Base-by-base conservation (phyloP, 1,284 basidiomycete species). In the Tilletia walkeri region DNA sequence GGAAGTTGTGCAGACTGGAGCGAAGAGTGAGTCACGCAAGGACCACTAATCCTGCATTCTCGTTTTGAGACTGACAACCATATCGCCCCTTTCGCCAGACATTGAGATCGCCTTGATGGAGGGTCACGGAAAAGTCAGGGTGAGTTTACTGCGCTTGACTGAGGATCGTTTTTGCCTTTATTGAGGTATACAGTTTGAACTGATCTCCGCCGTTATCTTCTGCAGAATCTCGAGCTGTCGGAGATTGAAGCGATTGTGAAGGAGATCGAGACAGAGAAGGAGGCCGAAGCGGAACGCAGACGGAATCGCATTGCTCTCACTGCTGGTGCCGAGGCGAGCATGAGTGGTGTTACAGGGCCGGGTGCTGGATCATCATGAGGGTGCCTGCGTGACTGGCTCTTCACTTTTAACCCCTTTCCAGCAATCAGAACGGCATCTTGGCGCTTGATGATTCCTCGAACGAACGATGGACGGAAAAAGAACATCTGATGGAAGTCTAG, bases 1-100 rank as follows among this genome's bases (percentile, higher is more conserved):
- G 36, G 96, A 99, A 84, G 95, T 99, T 38, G 96, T 99, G 1
- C 96, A 99, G 86, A 98, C 96, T 1, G 96, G 96, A 34, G 96
- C 96, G 3, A 99, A 99, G 88, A 99, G 76, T 75, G 63, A 24
- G 75, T 76, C 2, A 18, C 14, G 12, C 20, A 20, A 47, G 38
- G 16, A 5, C 38, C 12, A n/a, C 20, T 9, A 1, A 4, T 47
- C 12, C 12, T 48, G 48, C 3, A 16, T 14, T 47, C 14, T 30
- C 24, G 24, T 30, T 18, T 14, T 14, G 16, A 34, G 36, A 69
- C 14, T 63, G 34, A 61, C 9, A 18, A 34, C 16, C 9, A 18
- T 47, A 36, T 18, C 30, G 3, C 49, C 7, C 41, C 18, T 36
- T 14, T 45, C 14, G 41, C 16, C 56, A 77, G 73, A 83, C 72